Evolutionary conservation across 495 filamentous ascomycete genomes (phyloP).

Genomic region (Daldinia grandis): DNA sequence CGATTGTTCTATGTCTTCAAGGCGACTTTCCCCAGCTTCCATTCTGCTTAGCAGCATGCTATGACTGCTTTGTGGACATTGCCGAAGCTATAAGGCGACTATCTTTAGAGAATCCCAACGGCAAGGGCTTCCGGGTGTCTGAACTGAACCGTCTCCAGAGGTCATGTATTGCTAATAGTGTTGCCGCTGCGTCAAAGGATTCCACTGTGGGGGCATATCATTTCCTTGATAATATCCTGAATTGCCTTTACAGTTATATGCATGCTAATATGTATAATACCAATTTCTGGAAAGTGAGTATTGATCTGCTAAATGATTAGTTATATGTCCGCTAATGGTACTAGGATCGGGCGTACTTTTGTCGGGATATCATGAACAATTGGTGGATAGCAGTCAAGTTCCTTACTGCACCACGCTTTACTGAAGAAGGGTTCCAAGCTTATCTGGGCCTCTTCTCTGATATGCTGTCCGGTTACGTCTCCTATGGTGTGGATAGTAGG

Average conservation of each 20-base stretch:
- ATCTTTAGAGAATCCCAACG: conserved; percentile 46
- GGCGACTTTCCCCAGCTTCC: conserved; percentile 42
- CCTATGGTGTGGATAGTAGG: conserved; percentile 27
- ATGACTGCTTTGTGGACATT: conserved; percentile 62
- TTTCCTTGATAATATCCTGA: conserved; percentile 51
- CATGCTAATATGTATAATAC: conserved; percentile 35
- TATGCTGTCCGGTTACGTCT: conserved; percentile 40
- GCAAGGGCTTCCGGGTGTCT: conserved; percentile 61
- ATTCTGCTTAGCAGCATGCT: conserved; percentile 57
- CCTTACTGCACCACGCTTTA: conserved; percentile 53
- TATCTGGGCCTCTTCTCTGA: conserved; percentile 54
- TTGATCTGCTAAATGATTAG: neutral
- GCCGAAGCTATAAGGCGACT: conserved; percentile 42
- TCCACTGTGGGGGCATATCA: conserved; percentile 61
- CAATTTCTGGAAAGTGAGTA: conserved; percentile 47
- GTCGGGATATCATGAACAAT: conserved; percentile 57
- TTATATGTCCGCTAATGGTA: conserved; percentile 29
- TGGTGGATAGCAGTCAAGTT: conserved; percentile 66
- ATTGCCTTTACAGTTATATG: conserved; percentile 48
- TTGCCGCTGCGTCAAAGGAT: conserved; percentile 69
- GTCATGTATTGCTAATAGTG: conserved; percentile 65
- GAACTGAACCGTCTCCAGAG: conserved; percentile 74
- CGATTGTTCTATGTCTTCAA: conserved; percentile 55
- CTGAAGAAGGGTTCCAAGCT: conserved; percentile 64
- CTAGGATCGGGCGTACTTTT: conserved; percentile 35